Percentiles rank a stretch among this genome's conserved stretches.
These are phyloP conservation scores for Helotiales sp. DNA, from an alignment of 2,329 filamentous ascomycete species.

Conservation along the genomic window DNA sequence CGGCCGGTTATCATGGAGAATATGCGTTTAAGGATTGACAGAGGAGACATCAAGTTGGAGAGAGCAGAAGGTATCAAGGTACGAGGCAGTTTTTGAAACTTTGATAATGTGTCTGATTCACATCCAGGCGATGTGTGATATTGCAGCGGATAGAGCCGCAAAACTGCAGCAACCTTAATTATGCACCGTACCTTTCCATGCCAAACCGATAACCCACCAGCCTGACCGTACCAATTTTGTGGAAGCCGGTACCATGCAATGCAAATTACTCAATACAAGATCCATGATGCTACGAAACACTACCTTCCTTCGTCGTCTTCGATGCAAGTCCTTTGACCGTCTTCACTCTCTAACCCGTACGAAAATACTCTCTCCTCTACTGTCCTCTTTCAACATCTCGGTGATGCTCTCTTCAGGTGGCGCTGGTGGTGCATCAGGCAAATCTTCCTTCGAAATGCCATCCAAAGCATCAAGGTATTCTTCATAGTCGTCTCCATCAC, in stretches of 20 bases:
- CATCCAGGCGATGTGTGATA: constrained; percentile 79
- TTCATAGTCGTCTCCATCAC: constrained; percentile 30
- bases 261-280: constrained; percentile 15
- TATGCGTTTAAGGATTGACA: constrained; percentile 72
- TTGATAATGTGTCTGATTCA: constrained; percentile 16
- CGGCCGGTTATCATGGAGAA: constrained; percentile 76
- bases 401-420: constrained; percentile 31
- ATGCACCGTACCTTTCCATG: background rate
- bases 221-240: constrained; percentile 12
- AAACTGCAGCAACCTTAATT: constrained; percentile 19
- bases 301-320: background rate
- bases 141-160: constrained; percentile 74
- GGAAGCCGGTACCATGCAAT: constrained; percentile 9
- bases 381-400: constrained; percentile 33
- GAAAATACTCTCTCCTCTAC: constrained; percentile 29
- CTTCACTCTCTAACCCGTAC: constrained; percentile 34
- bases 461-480: constrained; percentile 36
- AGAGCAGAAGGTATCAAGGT: constrained; percentile 74
- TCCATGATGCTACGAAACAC: background rate
- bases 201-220: background rate
- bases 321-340: too few species aligned
- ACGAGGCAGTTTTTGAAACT: constrained; percentile 17
- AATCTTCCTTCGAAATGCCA: constrained; percentile 31
- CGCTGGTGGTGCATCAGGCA: constrained; percentile 29
- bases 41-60: constrained; percentile 66